Evolutionary conservation across 768 basidiomycete species (phyloP).

Genomic region (Agrocybe praecox): DNA sequence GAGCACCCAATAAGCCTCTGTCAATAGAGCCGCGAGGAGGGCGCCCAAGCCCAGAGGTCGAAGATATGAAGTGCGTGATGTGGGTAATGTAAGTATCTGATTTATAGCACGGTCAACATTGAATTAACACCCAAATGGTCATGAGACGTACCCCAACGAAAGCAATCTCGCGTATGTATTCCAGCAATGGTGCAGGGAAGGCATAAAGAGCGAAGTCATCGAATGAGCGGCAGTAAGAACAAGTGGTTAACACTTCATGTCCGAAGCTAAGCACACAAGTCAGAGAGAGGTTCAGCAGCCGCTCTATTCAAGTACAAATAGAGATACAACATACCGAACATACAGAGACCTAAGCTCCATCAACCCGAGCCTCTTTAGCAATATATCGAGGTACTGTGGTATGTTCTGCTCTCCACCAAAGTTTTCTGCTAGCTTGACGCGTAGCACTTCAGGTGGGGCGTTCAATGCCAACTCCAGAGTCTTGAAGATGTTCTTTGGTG

Average conservation of each 20-base stretch:
- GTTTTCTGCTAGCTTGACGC: constrained; percentile 39
- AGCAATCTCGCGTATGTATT: constrained; percentile 60
- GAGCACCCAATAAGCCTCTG: constrained; percentile 56
- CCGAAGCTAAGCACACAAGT: constrained; percentile 54
- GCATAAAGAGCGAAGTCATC: constrained; percentile 64
- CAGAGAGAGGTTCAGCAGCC: background rate
- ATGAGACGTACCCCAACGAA: constrained; percentile 46
- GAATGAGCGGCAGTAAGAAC: constrained; percentile 65
- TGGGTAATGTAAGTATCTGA: constrained; percentile 27
- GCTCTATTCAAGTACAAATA: background rate
- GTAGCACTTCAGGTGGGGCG: constrained; percentile 54
- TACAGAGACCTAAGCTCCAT: constrained; percentile 62
- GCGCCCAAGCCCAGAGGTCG: constrained; percentile 43
- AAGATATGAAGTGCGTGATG: constrained; percentile 34
- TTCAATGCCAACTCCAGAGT: constrained; percentile 57
- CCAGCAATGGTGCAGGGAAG: constrained; percentile 53
- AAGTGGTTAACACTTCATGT: constrained; percentile 62
- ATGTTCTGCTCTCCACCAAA: constrained; percentile 42
- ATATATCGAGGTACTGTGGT: constrained; percentile 47
- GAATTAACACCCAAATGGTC: background rate
- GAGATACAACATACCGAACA: constrained; percentile 46
- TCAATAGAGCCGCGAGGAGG: constrained; percentile 49
- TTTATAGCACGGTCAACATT: background rate
- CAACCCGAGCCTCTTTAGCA: constrained; percentile 57
- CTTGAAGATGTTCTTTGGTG: constrained; percentile 66